Evolutionary conservation across 352 stramenopile species (phyloP), one percentile per base, ranked within the genome.

Genomic region (Globisporangium splendens): DNA sequence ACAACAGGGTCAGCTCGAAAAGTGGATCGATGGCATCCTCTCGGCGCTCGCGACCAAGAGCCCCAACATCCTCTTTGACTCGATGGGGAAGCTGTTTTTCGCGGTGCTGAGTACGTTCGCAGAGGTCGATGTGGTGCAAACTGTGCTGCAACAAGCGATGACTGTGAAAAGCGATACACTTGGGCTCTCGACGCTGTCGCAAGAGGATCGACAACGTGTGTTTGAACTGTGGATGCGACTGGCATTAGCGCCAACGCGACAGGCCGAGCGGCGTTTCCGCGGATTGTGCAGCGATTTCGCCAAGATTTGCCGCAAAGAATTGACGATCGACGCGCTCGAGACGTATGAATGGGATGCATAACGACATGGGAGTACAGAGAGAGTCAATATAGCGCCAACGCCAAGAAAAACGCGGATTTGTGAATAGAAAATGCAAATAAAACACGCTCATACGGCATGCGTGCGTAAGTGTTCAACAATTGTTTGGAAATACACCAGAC

Each of bases 231-330:
- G 77, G 81, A 58, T 89, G 22, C 65, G 63, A 1, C 68, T 87
- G 21, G 77, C 78, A n/a, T 57, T 69, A n/a, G 54, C 75, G 52
- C 75, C 77, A 31, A 88, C 73, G 18, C 72, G 63, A 8, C 72
- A 82, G 41, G 75, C 75, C 1, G 74, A 89, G 54, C 68, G 81
- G 14, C 72, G 73, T 14, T 91, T 89, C 52, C 78, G 78, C 22
- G 75, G 75, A 6, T 56, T 91, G 10, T 83, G 76, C 63, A 63
- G 57, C 4, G 81, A 91, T 46, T 84, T 91, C 50, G 81, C 81
- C n/a, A 89, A 89, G 62, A 77, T 89, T 44, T 89, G 81, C 50
- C 77, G 78, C 49, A 86, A 88, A 57, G 78, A 91, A 53, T 63
- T 80, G 60, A 85, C 78, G 11, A 62, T 63, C 7, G 78, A 91